Percentiles rank a stretch among this genome's conserved stretches.
Conservation (phyloP, 2,329 filamentous ascomycete species). For the Torrubiellomyces zombiae region DNA sequence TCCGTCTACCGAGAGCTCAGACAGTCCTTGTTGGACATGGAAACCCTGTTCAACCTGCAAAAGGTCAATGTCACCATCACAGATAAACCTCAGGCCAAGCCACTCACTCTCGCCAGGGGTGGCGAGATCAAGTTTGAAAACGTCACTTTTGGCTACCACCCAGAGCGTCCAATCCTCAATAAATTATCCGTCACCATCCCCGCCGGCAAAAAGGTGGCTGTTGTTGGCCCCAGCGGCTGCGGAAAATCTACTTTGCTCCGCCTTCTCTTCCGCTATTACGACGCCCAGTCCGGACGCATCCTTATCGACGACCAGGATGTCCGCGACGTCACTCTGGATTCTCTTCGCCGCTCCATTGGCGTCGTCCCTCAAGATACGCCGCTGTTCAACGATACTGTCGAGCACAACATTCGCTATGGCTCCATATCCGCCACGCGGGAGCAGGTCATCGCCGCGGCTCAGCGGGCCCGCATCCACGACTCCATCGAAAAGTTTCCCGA, state of each 20-base stretch:
- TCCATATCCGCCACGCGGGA: constrained; percentile 59
- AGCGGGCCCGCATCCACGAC: constrained; percentile 70
- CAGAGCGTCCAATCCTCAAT: constrained; percentile 70
- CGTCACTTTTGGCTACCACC: constrained; percentile 83
- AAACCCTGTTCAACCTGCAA: constrained; percentile 92
- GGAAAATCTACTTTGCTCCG: constrained; percentile 89
- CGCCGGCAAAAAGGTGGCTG: constrained; percentile 86
- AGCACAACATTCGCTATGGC: constrained; percentile 91
- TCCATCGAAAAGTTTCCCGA: constrained; percentile 66
- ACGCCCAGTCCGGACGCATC: constrained; percentile 71
- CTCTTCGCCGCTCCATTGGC: constrained; percentile 69
- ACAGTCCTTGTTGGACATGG: constrained; percentile 94
- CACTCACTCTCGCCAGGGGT: constrained; percentile 54
- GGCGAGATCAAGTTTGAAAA: constrained; percentile 92
- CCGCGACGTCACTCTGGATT: constrained; percentile 65
- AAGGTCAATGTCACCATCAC: constrained; percentile 84
- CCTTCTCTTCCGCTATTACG: constrained; percentile 87
- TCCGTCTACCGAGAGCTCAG: constrained; percentile 92
- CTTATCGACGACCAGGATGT: constrained; percentile 89
- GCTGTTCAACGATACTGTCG: constrained; percentile 90
- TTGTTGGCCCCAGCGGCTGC: constrained; percentile 89
- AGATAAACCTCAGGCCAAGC: constrained; percentile 58
- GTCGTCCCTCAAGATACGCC: constrained; percentile 96
- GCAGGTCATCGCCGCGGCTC: constrained; percentile 59
- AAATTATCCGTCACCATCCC: constrained; percentile 80